phyloP scores from a whole-genome alignment of 176 grass and related monocot species.

The Aegilops sharonensis region DNA sequence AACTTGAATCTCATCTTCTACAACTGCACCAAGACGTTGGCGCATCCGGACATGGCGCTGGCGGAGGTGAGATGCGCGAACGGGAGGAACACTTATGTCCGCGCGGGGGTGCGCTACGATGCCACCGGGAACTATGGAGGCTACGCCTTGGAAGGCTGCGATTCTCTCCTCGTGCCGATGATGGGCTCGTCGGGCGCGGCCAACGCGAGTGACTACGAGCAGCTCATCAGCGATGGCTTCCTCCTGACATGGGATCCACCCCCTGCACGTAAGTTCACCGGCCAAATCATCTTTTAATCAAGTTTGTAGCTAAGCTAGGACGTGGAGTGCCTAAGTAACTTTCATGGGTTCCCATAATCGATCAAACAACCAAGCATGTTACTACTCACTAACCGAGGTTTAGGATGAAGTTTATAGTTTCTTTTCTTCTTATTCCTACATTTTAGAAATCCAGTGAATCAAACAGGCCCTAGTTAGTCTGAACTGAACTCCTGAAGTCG shows the following conservation, averaged over 20 bases:
- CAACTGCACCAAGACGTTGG: background rate
- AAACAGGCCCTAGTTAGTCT: too few species aligned
- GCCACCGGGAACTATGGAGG: background rate
- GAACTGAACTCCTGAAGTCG: too few species aligned
- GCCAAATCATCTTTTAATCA: background rate
- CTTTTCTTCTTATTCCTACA: too few species aligned
- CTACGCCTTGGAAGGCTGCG: background rate
- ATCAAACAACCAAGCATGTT: too few species aligned
- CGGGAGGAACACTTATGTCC: accelerated
- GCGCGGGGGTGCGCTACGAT: background rate
- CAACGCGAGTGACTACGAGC: background rate
- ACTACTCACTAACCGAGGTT: too few species aligned
- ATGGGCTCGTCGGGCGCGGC: background rate
- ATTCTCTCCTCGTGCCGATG: background rate
- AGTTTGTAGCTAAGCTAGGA: background rate
- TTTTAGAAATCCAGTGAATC: too few species aligned
- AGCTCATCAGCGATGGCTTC: background rate
- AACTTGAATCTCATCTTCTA: background rate
- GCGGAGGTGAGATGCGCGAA: background rate
- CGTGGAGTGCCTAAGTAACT: background rate
- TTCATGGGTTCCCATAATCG: background rate
- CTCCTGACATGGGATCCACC: background rate
- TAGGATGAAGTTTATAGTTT: too few species aligned
- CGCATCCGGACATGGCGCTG: too few species aligned
- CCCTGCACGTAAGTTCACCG: background rate